Percentiles rank a stretch among this genome's conserved stretches.
phyloP scores from a whole-genome alignment of 495 filamentous ascomycete genomes.

The Podospora pseudoanserina region DNA sequence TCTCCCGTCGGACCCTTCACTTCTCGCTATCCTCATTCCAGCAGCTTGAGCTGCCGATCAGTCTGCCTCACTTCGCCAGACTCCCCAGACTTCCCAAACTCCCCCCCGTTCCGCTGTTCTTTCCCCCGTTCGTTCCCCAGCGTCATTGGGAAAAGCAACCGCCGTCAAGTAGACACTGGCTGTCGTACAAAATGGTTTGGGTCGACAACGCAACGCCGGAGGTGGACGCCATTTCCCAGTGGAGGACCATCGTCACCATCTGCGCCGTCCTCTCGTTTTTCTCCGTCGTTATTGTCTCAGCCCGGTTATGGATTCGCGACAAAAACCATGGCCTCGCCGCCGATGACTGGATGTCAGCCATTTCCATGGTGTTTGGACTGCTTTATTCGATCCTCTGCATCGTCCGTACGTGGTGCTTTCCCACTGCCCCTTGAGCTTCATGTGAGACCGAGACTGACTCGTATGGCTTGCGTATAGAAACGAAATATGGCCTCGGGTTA shows the following conservation, averaged over 20 bases:
- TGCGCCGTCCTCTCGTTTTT: constrained; percentile 24
- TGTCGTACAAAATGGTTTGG: constrained; percentile 27
- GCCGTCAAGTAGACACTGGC: not conserved
- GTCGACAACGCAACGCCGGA: constrained; percentile 27
- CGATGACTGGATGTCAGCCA: constrained; percentile 29
- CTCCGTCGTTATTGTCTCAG: constrained; percentile 18
- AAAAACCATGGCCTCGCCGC: constrained; percentile 27
- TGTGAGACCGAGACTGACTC: not conserved
- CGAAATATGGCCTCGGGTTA: constrained; percentile 50
- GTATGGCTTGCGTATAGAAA: constrained; percentile 34
- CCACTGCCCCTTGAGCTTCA: not conserved
- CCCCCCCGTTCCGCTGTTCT: not conserved
- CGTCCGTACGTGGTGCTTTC: constrained; percentile 37
- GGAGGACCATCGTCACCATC: constrained; percentile 27
- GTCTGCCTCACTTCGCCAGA: not conserved
- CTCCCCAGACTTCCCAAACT: not conserved
- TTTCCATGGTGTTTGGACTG: constrained; percentile 42
- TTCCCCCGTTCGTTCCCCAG: not conserved
- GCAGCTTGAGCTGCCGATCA: constrained; percentile 18
- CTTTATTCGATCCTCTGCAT: constrained; percentile 51
- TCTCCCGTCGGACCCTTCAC: constrained; percentile 16
- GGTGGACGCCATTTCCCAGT: constrained; percentile 29
- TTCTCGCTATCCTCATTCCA: constrained; percentile 13
- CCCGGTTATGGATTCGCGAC: constrained; percentile 26
- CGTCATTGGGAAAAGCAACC: not conserved